Evolutionary conservation across 1,284 basidiomycete genomes (phyloP).

Genomic region (Wolfiporia cocos): DNA sequence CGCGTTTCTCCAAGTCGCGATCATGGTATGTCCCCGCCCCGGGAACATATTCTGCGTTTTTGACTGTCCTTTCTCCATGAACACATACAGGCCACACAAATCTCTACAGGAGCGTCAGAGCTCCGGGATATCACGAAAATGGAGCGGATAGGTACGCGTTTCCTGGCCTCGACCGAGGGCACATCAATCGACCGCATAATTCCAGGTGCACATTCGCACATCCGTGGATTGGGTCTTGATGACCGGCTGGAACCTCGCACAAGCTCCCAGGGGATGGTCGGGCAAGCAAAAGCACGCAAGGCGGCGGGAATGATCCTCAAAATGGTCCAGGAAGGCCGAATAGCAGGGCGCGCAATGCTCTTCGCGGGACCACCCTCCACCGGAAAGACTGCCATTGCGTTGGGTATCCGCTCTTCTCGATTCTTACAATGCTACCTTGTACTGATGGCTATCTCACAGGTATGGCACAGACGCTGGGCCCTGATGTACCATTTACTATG

Average conservation of each 20-base stretch:
- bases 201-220: conserved; percentile 94
- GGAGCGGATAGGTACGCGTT: conserved; percentile 81
- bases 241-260: conserved; percentile 85
- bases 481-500: conserved; percentile 96
- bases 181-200: not conserved
- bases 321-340: conserved; percentile 95
- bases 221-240: conserved; percentile 91
- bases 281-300: conserved; percentile 91
- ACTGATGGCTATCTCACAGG: conserved; percentile 37
- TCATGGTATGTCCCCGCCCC: conserved; percentile 21
- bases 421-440: conserved; percentile 1
- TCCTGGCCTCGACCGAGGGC: conserved; percentile 1
- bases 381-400: conserved; percentile 96
- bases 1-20: conserved; percentile 26
- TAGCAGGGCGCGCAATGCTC: conserved; percentile 92
- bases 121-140: conserved; percentile 90
- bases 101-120: conserved; percentile 68
- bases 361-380: conserved; percentile 96
- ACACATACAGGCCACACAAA: conserved; percentile 50
- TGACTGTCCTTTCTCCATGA: not conserved
- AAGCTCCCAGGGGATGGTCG: conserved; percentile 94
- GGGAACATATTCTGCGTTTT: not conserved
- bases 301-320: conserved; percentile 96
- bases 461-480: conserved; percentile 93
- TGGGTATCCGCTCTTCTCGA: conserved; percentile 50